Evolutionary conservation across 129 eudicot species (phyloP).

Genomic region (Pulicaria dysenterica): DNA sequence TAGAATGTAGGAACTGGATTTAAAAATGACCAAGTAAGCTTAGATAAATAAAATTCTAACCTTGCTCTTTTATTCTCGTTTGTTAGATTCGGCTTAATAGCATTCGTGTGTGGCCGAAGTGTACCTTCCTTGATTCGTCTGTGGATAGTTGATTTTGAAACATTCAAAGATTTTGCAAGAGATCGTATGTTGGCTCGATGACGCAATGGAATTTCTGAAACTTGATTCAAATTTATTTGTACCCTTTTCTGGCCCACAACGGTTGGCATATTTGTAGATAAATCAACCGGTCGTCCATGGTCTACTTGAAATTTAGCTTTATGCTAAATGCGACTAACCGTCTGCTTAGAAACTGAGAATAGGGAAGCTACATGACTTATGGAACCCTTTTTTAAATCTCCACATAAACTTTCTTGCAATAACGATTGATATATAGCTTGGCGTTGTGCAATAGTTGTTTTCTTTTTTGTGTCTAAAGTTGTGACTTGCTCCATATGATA

Average conservation of each 20-base stretch:
- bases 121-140: constrained; percentile 21
- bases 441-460: no score
- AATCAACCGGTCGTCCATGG: constrained; percentile 3
- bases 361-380: no score
- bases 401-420: no score
- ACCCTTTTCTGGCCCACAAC: constrained; percentile 2
- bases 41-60: constrained; percentile 16
- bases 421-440: no score
- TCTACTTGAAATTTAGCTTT: background rate
- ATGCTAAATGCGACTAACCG: constrained; percentile 15
- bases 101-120: constrained; percentile 17
- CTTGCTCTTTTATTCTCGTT: constrained; percentile 11
- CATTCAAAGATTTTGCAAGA: background rate
- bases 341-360: no score
- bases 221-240: constrained; percentile 10
- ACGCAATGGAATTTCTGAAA: constrained; percentile 13
- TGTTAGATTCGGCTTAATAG: background rate
- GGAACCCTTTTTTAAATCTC: no score
- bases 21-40: constrained; percentile 10
- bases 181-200: no score
- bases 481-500: no score
- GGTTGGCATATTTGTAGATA: constrained; percentile 2
- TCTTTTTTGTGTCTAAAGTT: no score
- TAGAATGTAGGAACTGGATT: no score
- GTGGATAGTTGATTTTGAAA: constrained; percentile 18